These are phyloP conservation scores for Colletotrichum destructivum DNA, from an alignment of 2,329 filamentous ascomycete species.

Conservation along the genomic window DNA sequence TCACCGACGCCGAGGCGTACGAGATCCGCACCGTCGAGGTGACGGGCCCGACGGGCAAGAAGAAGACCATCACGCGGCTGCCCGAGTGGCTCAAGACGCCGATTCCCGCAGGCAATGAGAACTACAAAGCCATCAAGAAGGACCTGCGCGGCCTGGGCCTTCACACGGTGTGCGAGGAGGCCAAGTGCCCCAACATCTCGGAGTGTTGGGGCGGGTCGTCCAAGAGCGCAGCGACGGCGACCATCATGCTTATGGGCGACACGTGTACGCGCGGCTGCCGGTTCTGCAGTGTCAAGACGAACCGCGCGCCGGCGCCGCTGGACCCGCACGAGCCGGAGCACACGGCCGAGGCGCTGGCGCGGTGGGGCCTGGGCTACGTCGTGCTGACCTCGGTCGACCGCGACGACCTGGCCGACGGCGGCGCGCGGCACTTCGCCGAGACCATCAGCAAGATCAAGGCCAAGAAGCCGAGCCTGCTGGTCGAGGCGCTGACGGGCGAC, in stretches of 20 bases:
- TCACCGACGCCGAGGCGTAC: slow-evolving; percentile 68
- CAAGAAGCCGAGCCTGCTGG: slow-evolving; percentile 82
- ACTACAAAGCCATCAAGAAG: slow-evolving; percentile 95
- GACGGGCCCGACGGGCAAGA: slow-evolving; percentile 71
- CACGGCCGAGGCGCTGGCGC: slow-evolving; percentile 90
- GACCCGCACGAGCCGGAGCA: slow-evolving; percentile 98
- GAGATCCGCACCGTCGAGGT: slow-evolving; percentile 75
- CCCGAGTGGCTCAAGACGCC: slow-evolving; percentile 97
- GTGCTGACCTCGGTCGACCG: slow-evolving; percentile 95
- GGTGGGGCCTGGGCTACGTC: slow-evolving; percentile 97
- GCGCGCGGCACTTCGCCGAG: slow-evolving; percentile 91
- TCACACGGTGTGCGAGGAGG: slow-evolving; percentile 98
- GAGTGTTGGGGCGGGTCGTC: slow-evolving; percentile 96
- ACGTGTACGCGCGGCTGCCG: slow-evolving; percentile 96
- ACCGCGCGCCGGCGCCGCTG: slow-evolving; percentile 79
- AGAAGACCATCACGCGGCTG: slow-evolving; percentile 79
- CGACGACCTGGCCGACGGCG: slow-evolving; percentile 91
- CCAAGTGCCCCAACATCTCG: slow-evolving; percentile 95
- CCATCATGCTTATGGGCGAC: slow-evolving; percentile 99
- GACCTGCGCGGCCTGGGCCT: slow-evolving; percentile 91
- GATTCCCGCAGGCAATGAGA: slow-evolving; percentile 84
- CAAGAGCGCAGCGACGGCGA: slow-evolving; percentile 93
- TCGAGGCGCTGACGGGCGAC: slow-evolving; percentile 90
- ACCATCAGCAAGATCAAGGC: slow-evolving; percentile 95
- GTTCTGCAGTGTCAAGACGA: slow-evolving; percentile 98